Conservation (phyloP, 768 basidiomycete species). For the Tremella fuciformis region DNA sequence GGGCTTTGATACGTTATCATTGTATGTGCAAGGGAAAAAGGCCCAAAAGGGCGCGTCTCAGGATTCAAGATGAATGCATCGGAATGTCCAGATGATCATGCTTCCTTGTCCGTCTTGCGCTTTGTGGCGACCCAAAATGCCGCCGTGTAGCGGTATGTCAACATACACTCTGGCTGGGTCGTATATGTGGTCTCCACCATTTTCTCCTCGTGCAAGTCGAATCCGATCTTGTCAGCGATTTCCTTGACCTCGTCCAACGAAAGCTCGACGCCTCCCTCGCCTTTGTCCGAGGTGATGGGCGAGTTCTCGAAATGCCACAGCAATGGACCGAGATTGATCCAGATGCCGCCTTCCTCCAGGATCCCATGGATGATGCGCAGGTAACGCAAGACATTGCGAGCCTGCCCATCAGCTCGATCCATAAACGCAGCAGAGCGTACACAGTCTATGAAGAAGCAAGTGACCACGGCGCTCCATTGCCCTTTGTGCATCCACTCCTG, state of each 20-base stretch:
- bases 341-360: constrained; percentile 78
- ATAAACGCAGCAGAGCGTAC: constrained; percentile 54
- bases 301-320: constrained; percentile 99
- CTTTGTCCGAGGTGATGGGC: constrained; percentile 52
- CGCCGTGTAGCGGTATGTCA: constrained; percentile 75
- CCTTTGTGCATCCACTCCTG: constrained; percentile 64
- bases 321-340: constrained; percentile 90
- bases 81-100: no score
- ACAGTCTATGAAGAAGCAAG: constrained; percentile 97
- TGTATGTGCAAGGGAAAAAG: no score
- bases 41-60: no score
- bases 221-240: constrained; percentile 71
- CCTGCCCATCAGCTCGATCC: constrained; percentile 55
- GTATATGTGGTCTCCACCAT: constrained; percentile 82
- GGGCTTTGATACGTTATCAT: no score
- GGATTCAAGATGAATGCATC: background rate
- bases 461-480: constrained; percentile 82
- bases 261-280: constrained; percentile 80
- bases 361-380: constrained; percentile 79
- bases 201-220: constrained; percentile 79
- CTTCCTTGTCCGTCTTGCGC: background rate
- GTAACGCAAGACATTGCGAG: constrained; percentile 87
- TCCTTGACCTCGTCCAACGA: constrained; percentile 83
- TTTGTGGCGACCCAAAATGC: constrained; percentile 33
- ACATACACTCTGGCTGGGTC: constrained; percentile 73